Evolutionary conservation across 495 filamentous ascomycete genomes (phyloP).

Genomic region (Penicillium atrosanguineum): DNA sequence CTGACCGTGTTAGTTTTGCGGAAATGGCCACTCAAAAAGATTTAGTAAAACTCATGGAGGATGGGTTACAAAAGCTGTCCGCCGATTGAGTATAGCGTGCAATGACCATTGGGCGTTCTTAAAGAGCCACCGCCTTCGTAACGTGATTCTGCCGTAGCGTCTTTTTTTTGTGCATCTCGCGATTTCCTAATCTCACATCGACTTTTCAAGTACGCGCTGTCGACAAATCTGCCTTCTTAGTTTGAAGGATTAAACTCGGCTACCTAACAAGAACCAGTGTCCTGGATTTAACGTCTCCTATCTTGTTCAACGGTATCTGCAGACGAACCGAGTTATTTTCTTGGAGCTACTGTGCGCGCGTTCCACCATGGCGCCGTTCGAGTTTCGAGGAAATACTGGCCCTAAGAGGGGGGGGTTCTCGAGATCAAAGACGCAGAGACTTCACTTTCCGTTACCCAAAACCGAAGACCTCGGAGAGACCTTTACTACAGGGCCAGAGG

Average conservation of each 20-base stretch:
- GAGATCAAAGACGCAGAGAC: conserved; percentile 12
- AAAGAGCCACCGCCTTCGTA: conserved; percentile 3
- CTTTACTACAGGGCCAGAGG: conserved; percentile 36
- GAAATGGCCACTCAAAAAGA: conserved; percentile 52
- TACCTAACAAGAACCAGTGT: background rate
- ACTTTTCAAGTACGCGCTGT: background rate
- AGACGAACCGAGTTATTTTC: background rate
- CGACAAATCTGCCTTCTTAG: background rate
- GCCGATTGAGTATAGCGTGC: background rate
- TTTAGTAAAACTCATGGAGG: conserved; percentile 34
- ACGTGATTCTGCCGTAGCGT: background rate
- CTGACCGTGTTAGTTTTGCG: conserved; percentile 56
- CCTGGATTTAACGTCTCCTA: background rate
- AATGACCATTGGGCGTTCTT: background rate
- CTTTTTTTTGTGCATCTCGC: background rate
- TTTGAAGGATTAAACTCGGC: background rate
- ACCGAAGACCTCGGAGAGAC: conserved; percentile 41
- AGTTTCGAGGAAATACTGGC: conserved; percentile 37
- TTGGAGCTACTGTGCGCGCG: background rate
- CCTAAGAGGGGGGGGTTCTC: background rate
- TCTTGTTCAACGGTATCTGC: background rate
- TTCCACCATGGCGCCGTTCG: conserved; percentile 30
- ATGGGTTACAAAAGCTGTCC: conserved; percentile 12
- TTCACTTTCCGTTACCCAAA: conserved; percentile 47
- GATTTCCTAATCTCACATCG: background rate